Evolutionary conservation across 306 rosid genomes (phyloP), one percentile per base, ranked within the genome.

Genomic region (Fragaria iinumae): DNA sequence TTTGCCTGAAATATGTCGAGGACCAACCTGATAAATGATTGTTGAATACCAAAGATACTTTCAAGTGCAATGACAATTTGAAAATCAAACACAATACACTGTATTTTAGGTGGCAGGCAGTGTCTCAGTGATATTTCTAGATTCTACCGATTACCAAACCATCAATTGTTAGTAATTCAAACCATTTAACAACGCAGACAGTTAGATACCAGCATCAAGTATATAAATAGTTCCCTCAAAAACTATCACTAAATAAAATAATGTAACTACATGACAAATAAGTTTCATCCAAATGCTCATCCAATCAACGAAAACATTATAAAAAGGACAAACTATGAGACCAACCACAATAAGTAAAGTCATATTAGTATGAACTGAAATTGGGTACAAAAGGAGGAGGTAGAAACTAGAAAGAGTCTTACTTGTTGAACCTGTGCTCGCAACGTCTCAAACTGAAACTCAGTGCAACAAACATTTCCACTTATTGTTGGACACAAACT

Each of bases 371-470:
- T 53, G 11, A 20, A 53, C 60, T 2, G 12, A 20, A 20, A 53
- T 20, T 20, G 25, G 27, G 4, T 20, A 53, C 2, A 6, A 52
- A 48, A 25, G 25, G 25, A 25, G 25, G 25, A 16, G 70, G 10
- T 20, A 20, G 60, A 53, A 53, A 10, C 20, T 20, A 62, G 11
- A 69, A 18, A 36, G 4, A 60, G 76, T 69, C 90, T 74, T 89
- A 88, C 97, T 88, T 94, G 98, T 79, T 94, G 98, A 86, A 88
- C 96, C 81, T 94, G 97, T 27, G 70, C 86, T 57, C 98, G 85
- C 79, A 92, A 76, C 52, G 97, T 94, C 49, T 89, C 93, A 78
- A 92, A 94, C 75, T 92, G 98, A 55, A 72, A 20, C 92, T 86
- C 97, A 0, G 96, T 85, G 82, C 98, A 94, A 66, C 98, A 94